Evolutionary conservation across 2,329 filamentous ascomycete species (phyloP).

Genomic region (Colletotrichum australisinense): DNA sequence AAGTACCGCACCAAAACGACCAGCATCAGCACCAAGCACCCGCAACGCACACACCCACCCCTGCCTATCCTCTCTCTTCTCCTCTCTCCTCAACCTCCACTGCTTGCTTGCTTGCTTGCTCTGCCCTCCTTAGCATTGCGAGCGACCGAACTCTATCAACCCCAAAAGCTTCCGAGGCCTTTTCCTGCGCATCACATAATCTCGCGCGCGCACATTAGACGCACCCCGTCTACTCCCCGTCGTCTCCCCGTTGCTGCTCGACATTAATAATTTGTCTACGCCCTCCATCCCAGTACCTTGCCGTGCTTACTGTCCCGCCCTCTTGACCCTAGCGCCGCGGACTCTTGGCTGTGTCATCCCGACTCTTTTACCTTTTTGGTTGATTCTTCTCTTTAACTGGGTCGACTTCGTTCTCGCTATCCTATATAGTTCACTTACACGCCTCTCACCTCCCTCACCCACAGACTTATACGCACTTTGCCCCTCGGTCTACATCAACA

Average conservation of each 20-base stretch:
- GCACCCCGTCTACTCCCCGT: constrained; percentile 27
- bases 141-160: constrained; percentile 31
- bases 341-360: constrained; percentile 36
- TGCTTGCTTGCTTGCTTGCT: no score
- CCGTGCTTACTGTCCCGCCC: constrained; percentile 31
- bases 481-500: constrained; percentile 20
- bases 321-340: constrained; percentile 26
- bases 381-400: constrained; percentile 19
- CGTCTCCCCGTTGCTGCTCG: constrained; percentile 16
- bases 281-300: constrained; percentile 27
- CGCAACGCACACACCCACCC: constrained; percentile 10
- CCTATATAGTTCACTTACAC: constrained; percentile 34
- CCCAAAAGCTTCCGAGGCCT: constrained; percentile 34
- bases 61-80: not conserved
- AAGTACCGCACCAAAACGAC: not conserved
- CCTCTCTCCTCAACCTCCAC: no score
- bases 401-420: constrained; percentile 28
- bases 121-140: constrained; percentile 23
- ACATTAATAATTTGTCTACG: constrained; percentile 36
- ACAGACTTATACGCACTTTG: constrained; percentile 26
- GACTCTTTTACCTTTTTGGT: constrained; percentile 25
- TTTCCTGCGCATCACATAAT: constrained; percentile 29
- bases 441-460: constrained; percentile 4
- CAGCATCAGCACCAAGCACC: not conserved
- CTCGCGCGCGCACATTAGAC: constrained; percentile 35